Conservation (phyloP, 768 basidiomycete species). For the Termitomyces sp. region DNA sequence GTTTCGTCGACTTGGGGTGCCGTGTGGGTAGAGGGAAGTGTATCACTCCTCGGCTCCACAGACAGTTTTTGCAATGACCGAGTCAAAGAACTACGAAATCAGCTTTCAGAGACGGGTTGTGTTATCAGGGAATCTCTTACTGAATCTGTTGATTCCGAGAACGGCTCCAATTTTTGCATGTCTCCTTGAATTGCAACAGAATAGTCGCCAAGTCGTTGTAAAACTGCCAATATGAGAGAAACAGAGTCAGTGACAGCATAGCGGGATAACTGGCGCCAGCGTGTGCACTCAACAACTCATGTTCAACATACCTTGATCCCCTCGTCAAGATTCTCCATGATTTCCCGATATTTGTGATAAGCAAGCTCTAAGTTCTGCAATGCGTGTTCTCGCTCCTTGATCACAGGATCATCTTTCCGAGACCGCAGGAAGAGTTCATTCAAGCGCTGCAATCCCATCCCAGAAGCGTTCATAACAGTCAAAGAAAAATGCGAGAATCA, state of each 20-base stretch:
- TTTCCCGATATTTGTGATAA: conserved; percentile 84
- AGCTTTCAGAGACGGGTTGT: neutral
- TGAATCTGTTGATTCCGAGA: conserved; percentile 69
- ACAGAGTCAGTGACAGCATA: neutral
- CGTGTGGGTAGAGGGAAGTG: neutral
- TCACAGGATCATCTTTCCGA: conserved; percentile 67
- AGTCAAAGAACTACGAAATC: conserved; percentile 32
- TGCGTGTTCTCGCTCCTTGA: conserved; percentile 78
- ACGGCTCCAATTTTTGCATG: conserved; percentile 71
- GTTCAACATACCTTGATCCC: conserved; percentile 63
- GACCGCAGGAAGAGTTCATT: conserved; percentile 75
- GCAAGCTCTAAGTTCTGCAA: conserved; percentile 81
- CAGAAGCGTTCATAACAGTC: neutral
- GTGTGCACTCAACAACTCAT: conserved; percentile 4
- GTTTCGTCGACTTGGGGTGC: neutral
- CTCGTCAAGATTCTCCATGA: conserved; percentile 80
- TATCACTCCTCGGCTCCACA: neutral
- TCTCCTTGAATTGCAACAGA: conserved; percentile 67
- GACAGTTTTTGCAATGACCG: conserved; percentile 33
- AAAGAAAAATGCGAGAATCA: neutral
- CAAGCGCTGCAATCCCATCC: conserved; percentile 32
- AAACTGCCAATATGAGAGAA: conserved; percentile 46
- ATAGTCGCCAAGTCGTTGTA: conserved; percentile 83
- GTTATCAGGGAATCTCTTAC: conserved; percentile 36
- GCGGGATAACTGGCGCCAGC: neutral